Evolutionary conservation across 2,329 filamentous ascomycete genomes (phyloP).

Genomic region (Endoconidiophora polonica): DNA sequence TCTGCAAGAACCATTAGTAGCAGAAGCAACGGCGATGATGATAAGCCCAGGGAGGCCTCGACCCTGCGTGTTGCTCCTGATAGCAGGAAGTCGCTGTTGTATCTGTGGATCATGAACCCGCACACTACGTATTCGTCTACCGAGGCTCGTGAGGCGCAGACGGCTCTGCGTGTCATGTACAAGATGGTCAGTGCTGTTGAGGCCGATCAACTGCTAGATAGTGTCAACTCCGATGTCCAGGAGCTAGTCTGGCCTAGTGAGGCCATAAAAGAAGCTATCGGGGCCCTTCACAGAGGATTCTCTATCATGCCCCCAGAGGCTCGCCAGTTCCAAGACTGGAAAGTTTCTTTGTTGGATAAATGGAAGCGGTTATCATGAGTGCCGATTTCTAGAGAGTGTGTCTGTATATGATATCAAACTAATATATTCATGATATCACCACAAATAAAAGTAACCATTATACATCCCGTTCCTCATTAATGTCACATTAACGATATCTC

Average conservation of each 20-base stretch:
- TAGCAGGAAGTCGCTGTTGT: slow-evolving; percentile 18
- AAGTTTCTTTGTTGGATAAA: slow-evolving; percentile 43
- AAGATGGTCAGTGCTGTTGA: slow-evolving; percentile 25
- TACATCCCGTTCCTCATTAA: background rate
- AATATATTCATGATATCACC: too few relatives aligned
- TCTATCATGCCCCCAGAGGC: slow-evolving; percentile 36
- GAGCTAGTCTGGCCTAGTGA: slow-evolving; percentile 37
- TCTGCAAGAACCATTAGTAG: slow-evolving; percentile 6
- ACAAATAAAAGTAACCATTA: too few relatives aligned
- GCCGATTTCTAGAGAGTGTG: background rate
- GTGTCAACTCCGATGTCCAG: slow-evolving; percentile 38
- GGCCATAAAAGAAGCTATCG: slow-evolving; percentile 29
- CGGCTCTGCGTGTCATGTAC: slow-evolving; percentile 39
- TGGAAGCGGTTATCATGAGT: slow-evolving; percentile 19
- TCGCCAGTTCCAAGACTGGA: slow-evolving; percentile 47
- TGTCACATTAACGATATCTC: background rate
- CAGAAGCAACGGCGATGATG: too few relatives aligned
- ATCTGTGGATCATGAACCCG: slow-evolving; percentile 41
- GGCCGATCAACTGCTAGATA: slow-evolving; percentile 32
- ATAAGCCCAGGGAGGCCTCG: background rate
- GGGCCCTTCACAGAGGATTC: slow-evolving; percentile 31
- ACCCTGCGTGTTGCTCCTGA: background rate
- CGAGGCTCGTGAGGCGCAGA: slow-evolving; percentile 16
- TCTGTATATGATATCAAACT: background rate
- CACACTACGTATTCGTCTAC: slow-evolving; percentile 36